phyloP scores from a whole-genome alignment of 345 rosid species.

The Brassica nigra region DNA sequence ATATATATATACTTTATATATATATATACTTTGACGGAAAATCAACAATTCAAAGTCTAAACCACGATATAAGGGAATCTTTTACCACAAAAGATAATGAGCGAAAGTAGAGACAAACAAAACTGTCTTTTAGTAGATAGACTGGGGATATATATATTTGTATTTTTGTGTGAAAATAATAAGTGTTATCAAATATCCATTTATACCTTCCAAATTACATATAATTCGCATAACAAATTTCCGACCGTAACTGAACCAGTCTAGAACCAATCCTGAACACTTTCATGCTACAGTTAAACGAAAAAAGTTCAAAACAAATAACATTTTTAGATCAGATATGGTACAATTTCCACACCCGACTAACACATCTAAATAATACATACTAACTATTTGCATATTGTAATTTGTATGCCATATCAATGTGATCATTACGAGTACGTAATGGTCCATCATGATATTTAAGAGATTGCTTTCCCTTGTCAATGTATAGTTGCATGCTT shows the following conservation, averaged over 20 bases:
- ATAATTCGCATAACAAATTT: neutral
- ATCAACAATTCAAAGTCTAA: slow-evolving; percentile 26
- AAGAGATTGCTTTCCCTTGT: neutral
- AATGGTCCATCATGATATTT: neutral
- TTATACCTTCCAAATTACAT: neutral
- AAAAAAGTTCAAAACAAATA: neutral
- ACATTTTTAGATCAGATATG: neutral
- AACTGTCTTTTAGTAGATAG: slow-evolving; percentile 6
- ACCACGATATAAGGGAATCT: slow-evolving; percentile 39
- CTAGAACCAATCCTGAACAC: neutral
- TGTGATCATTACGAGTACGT: neutral
- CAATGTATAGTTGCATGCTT: slow-evolving; percentile 20
- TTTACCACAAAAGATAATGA: slow-evolving; percentile 22
- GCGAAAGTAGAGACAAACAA: slow-evolving; percentile 30
- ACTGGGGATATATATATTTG: neutral
- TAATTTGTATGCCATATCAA: neutral
- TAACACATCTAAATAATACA: neutral
- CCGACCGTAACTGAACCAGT: neutral
- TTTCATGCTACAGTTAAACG: neutral
- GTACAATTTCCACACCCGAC: neutral
- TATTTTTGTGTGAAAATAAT: slow-evolving; percentile 20
- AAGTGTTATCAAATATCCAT: neutral
- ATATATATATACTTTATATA: neutral
- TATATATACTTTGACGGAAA: slow-evolving; percentile 18
- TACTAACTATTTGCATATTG: neutral